Conservation (phyloP, 805 yeast genomes). For the Lipomyces sp. region DNA sequence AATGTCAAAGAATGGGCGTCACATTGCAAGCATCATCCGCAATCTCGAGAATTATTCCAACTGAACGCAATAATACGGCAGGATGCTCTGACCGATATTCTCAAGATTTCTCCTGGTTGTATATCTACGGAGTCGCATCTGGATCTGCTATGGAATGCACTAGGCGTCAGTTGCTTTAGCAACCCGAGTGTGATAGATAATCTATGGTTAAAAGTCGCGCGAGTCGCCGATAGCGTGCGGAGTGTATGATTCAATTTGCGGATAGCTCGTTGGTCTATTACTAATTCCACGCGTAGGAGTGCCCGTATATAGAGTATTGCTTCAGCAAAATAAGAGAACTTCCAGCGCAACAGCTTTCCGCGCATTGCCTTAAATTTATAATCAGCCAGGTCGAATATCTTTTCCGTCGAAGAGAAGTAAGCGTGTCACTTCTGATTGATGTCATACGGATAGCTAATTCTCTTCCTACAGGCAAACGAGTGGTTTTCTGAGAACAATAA, state of each 20-base stretch:
- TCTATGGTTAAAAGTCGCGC: slow-evolving; percentile 18
- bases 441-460: background rate
- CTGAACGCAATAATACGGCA: slow-evolving; percentile 24
- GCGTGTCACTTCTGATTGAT: background rate
- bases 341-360: slow-evolving; percentile 9
- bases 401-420: background rate
- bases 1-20: slow-evolving; percentile 16
- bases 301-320: slow-evolving; percentile 26
- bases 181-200: slow-evolving; percentile 10
- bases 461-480: background rate
- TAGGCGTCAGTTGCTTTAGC: slow-evolving; percentile 2
- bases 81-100: slow-evolving; percentile 15
- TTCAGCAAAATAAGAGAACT: slow-evolving; percentile 17
- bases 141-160: slow-evolving; percentile 18
- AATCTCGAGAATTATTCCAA: slow-evolving; percentile 11
- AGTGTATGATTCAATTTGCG: slow-evolving; percentile 5
- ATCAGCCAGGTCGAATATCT: slow-evolving; percentile 12
- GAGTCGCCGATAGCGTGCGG: slow-evolving; percentile 4
- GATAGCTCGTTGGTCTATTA: background rate
- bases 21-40: slow-evolving; percentile 3
- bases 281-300: slow-evolving; percentile 9
- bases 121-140: slow-evolving; percentile 1
- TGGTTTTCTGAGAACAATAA: background rate
- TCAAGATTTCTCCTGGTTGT: slow-evolving; percentile 12
- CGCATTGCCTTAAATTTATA: slow-evolving; percentile 19